phyloP scores from a whole-genome alignment of 768 basidiomycete genomes.

The Psilocybe tampanensis region DNA sequence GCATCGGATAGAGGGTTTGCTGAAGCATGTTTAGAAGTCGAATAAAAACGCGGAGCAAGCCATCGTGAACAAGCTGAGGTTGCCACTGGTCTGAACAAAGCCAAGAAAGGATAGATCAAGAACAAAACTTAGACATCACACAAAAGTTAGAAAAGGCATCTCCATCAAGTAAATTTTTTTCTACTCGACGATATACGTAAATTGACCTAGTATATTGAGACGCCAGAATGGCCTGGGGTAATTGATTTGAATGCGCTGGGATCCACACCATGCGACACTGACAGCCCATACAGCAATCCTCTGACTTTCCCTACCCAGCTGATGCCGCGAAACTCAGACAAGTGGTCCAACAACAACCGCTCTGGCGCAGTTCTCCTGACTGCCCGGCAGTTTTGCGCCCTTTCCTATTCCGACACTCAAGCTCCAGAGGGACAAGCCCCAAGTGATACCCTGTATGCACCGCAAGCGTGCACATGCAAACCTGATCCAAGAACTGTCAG shows the following conservation, averaged over 20 bases:
- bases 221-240: conserved; percentile 27
- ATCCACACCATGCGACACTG: conserved; percentile 8
- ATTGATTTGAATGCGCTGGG: conserved; percentile 24
- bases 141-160: conserved; percentile 13
- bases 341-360: conserved; percentile 12
- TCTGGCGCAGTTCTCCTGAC: conserved; percentile 5
- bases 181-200: conserved; percentile 24
- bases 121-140: conserved; percentile 2
- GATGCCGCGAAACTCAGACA: conserved; percentile 14
- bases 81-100: not conserved
- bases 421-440: conserved; percentile 1
- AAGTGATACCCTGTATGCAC: conserved; percentile 5
- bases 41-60: not conserved
- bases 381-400: conserved; percentile 12
- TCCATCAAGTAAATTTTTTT: conserved; percentile 24
- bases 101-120: not conserved
- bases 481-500: not conserved
- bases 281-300: conserved; percentile 8
- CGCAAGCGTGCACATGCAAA: conserved; percentile 5
- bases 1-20: too few species aligned
- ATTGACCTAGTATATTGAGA: conserved; percentile 27
- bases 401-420: conserved; percentile 13
- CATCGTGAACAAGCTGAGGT: not conserved
- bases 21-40: too few species aligned
- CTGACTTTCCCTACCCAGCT: conserved; percentile 1